Conservation (phyloP, 2,329 filamentous ascomycete genomes). For the Ramularia endophylla region DNA sequence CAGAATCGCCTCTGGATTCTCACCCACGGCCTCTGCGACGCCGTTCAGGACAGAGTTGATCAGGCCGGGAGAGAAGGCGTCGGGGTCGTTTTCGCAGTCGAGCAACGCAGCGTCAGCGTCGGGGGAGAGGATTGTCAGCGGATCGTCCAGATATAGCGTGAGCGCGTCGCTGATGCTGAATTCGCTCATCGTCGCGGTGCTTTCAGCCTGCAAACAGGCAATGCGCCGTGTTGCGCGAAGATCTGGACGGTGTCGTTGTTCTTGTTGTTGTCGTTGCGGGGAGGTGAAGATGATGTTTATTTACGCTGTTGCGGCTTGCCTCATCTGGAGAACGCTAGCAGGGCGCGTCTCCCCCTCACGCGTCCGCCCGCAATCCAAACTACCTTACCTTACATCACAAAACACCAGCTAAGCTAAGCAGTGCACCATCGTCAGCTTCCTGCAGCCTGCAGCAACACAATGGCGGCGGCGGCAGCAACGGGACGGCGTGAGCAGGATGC, state of each 20-base stretch:
- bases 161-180: slow-evolving; percentile 97
- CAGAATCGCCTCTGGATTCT: slow-evolving; percentile 82
- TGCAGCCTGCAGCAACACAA: slow-evolving; percentile 13
- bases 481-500: too few relatives aligned
- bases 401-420: too few relatives aligned
- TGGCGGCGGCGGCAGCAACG: slow-evolving; percentile 14
- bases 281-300: slow-evolving; percentile 2
- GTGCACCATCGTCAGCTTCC: background rate
- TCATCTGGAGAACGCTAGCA: too few relatives aligned
- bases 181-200: slow-evolving; percentile 57
- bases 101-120: slow-evolving; percentile 78
- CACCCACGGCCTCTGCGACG: slow-evolving; percentile 86
- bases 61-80: slow-evolving; percentile 68
- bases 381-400: too few relatives aligned
- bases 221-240: slow-evolving; percentile 8
- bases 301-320: slow-evolving; percentile 5
- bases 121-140: slow-evolving; percentile 71
- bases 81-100: slow-evolving; percentile 89
- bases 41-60: slow-evolving; percentile 84
- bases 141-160: slow-evolving; percentile 95
- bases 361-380: too few relatives aligned
- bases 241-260: background rate
- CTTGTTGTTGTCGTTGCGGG: background rate
- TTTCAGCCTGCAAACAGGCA: too few relatives aligned
- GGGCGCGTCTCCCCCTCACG: too few relatives aligned